Evolutionary conservation across 2,329 filamentous ascomycete species (phyloP), one percentile per base, ranked within the genome.

Genomic region (Fusarium scirpi): DNA sequence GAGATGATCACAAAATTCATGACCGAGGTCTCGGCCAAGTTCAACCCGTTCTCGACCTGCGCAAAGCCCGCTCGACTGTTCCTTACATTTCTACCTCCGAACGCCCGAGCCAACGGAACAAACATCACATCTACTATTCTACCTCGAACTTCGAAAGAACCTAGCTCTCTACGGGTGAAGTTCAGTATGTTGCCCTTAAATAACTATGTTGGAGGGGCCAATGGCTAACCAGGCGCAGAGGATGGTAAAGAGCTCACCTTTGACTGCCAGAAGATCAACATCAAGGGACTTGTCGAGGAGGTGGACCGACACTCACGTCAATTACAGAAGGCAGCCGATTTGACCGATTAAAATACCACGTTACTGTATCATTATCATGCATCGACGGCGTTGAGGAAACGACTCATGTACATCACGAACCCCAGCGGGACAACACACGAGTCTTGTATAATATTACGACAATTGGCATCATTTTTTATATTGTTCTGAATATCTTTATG

Each of bases 241-340:
- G 96, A 98, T 78, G 96, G 96, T 75, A 97, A 95, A 83, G 91
- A 97, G 76, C 89, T 98, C 84, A 89, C 89, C 34, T 87, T 98
- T 41, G 90, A 97, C 78, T 87, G 93, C 72, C 90, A 93, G 74
- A 92, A 91, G 80, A 85, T 94, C 82, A 92, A 90, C 74, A 94
- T 98, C 78, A 92, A 93, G 78, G 92, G 94, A 76, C 88, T 98
- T 22, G 86, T 95, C 62, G 92, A 94, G 79, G 94, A 98, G 81
- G 90, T 97, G 46, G 92, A 98, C 79, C 87, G 96, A 76, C 94
- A 98, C 83, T 97, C 94, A 53, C 88, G 96, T 72, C 85, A 86
- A 73, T 82, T 98, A 77, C 90, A 93, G 76, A 91, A 97, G 79
- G 89, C 93, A 81, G 92, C 94, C 74, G 94, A 97, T 77, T 83